Evolutionary conservation across 768 basidiomycete species (phyloP).

Genomic region (Harrya chromipes): DNA sequence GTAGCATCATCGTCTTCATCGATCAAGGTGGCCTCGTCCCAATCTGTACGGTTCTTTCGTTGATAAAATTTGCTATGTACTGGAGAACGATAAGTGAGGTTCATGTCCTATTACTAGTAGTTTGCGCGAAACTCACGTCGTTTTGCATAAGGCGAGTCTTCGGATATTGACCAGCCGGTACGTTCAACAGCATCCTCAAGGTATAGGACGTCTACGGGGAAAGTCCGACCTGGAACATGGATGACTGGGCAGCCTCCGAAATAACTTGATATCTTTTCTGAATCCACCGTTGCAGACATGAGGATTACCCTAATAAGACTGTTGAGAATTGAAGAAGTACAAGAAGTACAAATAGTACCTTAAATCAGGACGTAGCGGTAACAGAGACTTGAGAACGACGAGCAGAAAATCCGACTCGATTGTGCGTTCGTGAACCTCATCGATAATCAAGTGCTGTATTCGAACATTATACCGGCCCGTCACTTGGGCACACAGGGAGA

Average conservation of each 20-base stretch:
- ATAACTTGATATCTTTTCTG: slow-evolving; percentile 82
- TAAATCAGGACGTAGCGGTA: slow-evolving; percentile 75
- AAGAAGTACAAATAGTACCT: slow-evolving; percentile 48
- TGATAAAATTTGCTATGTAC: slow-evolving; percentile 63
- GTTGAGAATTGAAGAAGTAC: slow-evolving; percentile 2
- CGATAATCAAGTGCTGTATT: slow-evolving; percentile 85
- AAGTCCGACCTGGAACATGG: slow-evolving; percentile 90
- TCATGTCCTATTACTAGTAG: not conserved
- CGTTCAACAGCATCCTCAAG: slow-evolving; percentile 90
- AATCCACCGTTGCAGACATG: slow-evolving; percentile 96
- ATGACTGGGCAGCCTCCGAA: slow-evolving; percentile 86
- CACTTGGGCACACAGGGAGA: slow-evolving; percentile 2
- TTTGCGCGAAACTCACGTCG: slow-evolving; percentile 46
- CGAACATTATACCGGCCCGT: not conserved
- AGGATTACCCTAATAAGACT: slow-evolving; percentile 65
- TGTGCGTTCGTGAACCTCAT: slow-evolving; percentile 97
- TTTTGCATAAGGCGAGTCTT: slow-evolving; percentile 77
- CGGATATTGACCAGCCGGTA: slow-evolving; percentile 73
- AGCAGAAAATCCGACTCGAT: slow-evolving; percentile 98
- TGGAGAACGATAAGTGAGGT: slow-evolving; percentile 26
- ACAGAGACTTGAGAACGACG: slow-evolving; percentile 84
- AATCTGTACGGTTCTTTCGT: slow-evolving; percentile 62
- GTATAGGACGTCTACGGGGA: slow-evolving; percentile 82
- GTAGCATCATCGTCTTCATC: slow-evolving; percentile 67
- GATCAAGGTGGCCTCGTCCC: slow-evolving; percentile 68